Evolutionary conservation across 176 grass and related monocot species (phyloP).

Genomic region (Rhynchospora breviuscula): DNA sequence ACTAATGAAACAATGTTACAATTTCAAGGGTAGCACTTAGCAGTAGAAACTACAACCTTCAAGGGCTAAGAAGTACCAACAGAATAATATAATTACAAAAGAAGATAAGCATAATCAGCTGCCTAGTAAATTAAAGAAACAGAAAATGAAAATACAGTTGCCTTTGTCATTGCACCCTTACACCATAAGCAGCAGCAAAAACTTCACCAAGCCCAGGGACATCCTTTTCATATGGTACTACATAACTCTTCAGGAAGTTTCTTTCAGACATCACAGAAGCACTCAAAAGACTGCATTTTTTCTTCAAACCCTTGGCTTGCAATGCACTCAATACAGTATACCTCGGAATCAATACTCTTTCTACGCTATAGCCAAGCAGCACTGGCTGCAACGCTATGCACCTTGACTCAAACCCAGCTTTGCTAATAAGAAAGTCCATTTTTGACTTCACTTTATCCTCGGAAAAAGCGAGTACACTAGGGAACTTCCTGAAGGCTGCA

Average conservation of each 20-base stretch:
- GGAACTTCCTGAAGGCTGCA: background rate
- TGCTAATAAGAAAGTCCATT: conserved; percentile 1
- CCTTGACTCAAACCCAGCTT: background rate
- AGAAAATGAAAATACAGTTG: background rate
- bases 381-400: background rate
- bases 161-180: background rate
- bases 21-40: no score
- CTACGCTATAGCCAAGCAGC: background rate
- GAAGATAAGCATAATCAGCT: background rate
- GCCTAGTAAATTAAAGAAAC: background rate
- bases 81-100: background rate
- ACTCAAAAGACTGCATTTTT: background rate
- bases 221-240: background rate
- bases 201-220: background rate
- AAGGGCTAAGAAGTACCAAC: background rate
- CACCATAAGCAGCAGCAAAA: background rate
- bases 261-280: background rate
- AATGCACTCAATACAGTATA: background rate
- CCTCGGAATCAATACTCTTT: conserved; percentile 14
- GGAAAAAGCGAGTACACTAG: background rate
- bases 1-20: no score
- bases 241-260: background rate
- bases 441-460: background rate
- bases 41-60: no score
- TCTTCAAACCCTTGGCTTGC: background rate